Evolutionary conservation across 768 basidiomycete genomes (phyloP).

Genomic region (Calvatia gigantea): DNA sequence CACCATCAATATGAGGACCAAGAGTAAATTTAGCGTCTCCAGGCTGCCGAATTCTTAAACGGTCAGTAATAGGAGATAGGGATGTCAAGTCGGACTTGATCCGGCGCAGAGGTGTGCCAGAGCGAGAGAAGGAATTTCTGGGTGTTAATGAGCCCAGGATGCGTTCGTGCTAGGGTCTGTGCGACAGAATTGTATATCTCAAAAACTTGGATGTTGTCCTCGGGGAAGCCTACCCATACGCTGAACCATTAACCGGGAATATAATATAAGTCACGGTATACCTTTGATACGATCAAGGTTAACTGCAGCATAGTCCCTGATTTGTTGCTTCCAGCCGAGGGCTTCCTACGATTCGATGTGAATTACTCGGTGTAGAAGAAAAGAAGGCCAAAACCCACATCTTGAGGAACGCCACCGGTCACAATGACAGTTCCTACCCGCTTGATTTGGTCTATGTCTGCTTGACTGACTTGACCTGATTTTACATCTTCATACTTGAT

Average conservation of each 20-base stretch:
- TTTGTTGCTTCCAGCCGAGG: constrained; percentile 50
- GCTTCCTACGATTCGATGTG: constrained; percentile 32
- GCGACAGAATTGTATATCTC: constrained; percentile 68
- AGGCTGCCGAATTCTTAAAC: constrained; percentile 67
- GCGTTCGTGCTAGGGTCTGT: constrained; percentile 67
- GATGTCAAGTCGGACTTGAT: constrained; percentile 43
- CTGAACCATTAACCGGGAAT: constrained; percentile 38
- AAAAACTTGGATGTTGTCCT: constrained; percentile 65
- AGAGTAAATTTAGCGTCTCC: constrained; percentile 68
- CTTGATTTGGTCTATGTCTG: constrained; percentile 49
- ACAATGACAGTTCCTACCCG: constrained; percentile 60
- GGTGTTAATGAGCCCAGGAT: constrained; percentile 52
- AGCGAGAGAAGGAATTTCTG: constrained; percentile 57
- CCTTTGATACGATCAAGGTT: constrained; percentile 62
- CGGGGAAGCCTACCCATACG: constrained; percentile 52
- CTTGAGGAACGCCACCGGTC: constrained; percentile 52
- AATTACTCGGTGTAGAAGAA: not conserved
- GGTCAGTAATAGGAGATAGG: constrained; percentile 78
- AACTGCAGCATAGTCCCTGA: constrained; percentile 51
- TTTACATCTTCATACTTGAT: constrained; percentile 55
- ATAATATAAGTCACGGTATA: constrained; percentile 41
- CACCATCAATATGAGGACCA: constrained; percentile 57
- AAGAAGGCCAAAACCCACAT: constrained; percentile 16
- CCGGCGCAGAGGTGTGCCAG: constrained; percentile 46
- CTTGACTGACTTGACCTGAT: constrained; percentile 31